phyloP scores from a whole-genome alignment of 805 yeast species.

The Vanderwaltozyma tropicalis region DNA sequence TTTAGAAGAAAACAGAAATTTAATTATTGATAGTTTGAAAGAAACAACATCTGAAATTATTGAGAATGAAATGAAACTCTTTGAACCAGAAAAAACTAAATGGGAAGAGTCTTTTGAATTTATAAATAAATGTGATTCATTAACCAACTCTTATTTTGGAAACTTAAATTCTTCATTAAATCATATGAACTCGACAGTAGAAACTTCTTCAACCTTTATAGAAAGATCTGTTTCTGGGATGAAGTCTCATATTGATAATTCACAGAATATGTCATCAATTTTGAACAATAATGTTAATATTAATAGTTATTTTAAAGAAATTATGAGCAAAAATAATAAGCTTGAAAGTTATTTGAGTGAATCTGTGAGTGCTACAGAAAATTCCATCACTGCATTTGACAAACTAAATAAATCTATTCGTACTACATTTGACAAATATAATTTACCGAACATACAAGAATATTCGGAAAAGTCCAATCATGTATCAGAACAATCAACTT shows the following conservation, averaged over 20 bases:
- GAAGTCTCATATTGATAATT: conserved; percentile 11
- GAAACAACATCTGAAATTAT: conserved; percentile 22
- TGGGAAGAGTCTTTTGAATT: conserved; percentile 25
- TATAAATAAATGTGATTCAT: conserved; percentile 26
- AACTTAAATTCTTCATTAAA: conserved; percentile 11
- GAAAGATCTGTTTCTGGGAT: conserved; percentile 11
- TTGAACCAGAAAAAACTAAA: conserved; percentile 22
- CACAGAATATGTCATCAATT: background rate
- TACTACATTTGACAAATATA: conserved; percentile 1
- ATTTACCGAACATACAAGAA: background rate
- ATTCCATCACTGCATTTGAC: conserved; percentile 7
- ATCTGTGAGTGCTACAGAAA: conserved; percentile 2
- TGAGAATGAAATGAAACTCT: conserved; percentile 20
- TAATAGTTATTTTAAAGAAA: conserved; percentile 9
- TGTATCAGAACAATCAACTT: background rate
- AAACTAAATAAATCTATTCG: conserved; percentile 6
- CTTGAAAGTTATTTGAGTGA: conserved; percentile 8
- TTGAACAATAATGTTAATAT: conserved; percentile 9
- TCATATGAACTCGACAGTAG: conserved; percentile 12
- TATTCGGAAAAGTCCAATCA: too few relatives aligned
- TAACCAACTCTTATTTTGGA: conserved; percentile 17
- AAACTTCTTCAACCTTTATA: conserved; percentile 10
- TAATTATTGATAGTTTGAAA: conserved; percentile 19
- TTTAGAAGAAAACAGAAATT: conserved; percentile 15
- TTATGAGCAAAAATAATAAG: conserved; percentile 11